Conservation (phyloP, 441 rosid species). For the Populus hybrid region DNA sequence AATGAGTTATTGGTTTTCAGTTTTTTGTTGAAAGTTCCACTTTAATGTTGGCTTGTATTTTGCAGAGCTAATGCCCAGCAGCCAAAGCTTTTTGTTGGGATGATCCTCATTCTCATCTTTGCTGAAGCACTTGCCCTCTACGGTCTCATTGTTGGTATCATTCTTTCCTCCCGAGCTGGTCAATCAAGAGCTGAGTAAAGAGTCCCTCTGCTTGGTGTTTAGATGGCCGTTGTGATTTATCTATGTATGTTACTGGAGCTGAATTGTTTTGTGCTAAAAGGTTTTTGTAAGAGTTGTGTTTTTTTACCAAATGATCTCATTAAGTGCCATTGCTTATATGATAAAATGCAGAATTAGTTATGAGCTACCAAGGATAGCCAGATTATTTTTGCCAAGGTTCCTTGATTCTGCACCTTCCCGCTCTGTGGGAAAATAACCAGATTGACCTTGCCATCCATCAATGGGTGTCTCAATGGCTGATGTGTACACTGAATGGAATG, state of each 20-base stretch:
- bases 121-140: constrained; percentile 72
- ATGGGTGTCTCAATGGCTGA: neutral
- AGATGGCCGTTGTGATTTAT: constrained; percentile 5
- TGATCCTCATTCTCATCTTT: constrained; percentile 63
- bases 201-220: neutral
- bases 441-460: too few relatives aligned
- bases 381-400: neutral
- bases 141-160: constrained; percentile 70
- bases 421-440: neutral
- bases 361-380: constrained; percentile 2
- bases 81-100: constrained; percentile 75
- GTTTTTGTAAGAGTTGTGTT: neutral
- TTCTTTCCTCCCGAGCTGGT: constrained; percentile 71
- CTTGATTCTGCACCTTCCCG: neutral
- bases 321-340: neutral
- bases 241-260: neutral
- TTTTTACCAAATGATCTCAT: neutral
- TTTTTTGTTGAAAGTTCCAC: neutral
- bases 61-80: constrained; percentile 76
- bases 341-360: constrained; percentile 19
- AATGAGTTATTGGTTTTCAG: neutral
- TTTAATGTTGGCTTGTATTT: constrained; percentile 8
- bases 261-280: neutral
- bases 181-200: constrained; percentile 63
- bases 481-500: neutral